phyloP scores from a whole-genome alignment of 257 asterid genomes.

The Solanum etuberosum region DNA sequence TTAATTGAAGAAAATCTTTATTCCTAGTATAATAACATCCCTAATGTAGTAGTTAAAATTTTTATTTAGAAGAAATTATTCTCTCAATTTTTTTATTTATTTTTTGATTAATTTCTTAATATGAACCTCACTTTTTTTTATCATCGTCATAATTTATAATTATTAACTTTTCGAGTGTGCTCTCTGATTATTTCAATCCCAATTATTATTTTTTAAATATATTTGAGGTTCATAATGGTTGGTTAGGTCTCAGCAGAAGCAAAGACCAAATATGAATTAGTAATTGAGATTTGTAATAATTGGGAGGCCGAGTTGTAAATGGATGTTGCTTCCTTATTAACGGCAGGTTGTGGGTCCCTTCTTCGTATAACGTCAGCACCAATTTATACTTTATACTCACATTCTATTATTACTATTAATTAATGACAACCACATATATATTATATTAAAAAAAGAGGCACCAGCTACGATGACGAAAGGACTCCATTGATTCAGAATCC shows the following conservation, averaged over 20 bases:
- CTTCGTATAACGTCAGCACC: not conserved
- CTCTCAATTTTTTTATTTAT: too few relatives aligned
- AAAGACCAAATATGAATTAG: not conserved
- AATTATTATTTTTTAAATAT: too few relatives aligned
- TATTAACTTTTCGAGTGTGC: too few relatives aligned
- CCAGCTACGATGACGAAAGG: not conserved
- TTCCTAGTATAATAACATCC: too few relatives aligned
- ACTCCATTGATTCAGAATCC: not conserved
- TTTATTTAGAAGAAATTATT: too few relatives aligned
- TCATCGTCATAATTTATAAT: too few relatives aligned
- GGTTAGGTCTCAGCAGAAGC: not conserved
- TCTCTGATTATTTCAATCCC: too few relatives aligned
- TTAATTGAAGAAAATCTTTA: too few relatives aligned
- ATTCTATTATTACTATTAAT: not conserved
- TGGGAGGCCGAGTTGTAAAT: not conserved
- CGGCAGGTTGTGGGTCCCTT: not conserved
- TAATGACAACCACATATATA: not conserved
- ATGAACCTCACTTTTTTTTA: too few relatives aligned
- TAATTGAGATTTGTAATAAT: not conserved
- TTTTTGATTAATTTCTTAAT: too few relatives aligned
- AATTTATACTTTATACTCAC: not conserved
- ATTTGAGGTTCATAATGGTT: not conserved
- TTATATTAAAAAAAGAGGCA: not conserved
- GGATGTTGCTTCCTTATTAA: not conserved
- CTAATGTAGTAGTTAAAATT: too few relatives aligned